Percentiles rank a stretch among this genome's conserved stretches.
Conservation (phyloP, 805 yeast species). For the Nakazawaea ernobii region DNA sequence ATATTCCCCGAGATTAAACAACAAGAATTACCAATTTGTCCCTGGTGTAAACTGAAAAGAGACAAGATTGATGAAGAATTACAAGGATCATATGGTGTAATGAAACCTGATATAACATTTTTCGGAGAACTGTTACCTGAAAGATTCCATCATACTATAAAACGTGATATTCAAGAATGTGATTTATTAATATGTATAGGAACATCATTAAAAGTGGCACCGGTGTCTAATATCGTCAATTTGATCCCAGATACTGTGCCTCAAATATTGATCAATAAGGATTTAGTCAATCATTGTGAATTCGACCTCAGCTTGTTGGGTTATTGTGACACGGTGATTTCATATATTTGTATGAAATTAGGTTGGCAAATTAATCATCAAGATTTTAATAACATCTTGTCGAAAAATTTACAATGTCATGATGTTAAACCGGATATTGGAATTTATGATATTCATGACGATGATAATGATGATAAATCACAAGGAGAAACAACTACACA, state of each 20-base stretch:
- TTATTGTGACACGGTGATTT: constrained; percentile 76
- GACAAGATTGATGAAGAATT: constrained; percentile 19
- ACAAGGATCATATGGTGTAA: constrained; percentile 58
- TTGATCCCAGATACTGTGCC: constrained; percentile 69
- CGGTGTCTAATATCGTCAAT: constrained; percentile 85
- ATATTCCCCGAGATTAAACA: constrained; percentile 55
- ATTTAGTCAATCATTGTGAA: constrained; percentile 67
- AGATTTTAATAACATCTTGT: constrained; percentile 33
- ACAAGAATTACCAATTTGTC: constrained; percentile 66
- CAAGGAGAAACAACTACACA: too few species aligned
- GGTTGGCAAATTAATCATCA: constrained; percentile 58
- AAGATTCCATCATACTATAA: constrained; percentile 53
- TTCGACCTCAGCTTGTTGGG: constrained; percentile 79
- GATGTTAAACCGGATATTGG: constrained; percentile 26
- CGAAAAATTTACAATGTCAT: constrained; percentile 24
- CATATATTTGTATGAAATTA: constrained; percentile 51
- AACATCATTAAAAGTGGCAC: constrained; percentile 87
- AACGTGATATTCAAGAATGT: constrained; percentile 58
- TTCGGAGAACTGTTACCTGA: constrained; percentile 82
- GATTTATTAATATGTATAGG: constrained; percentile 84
- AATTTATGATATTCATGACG: constrained; percentile 28
- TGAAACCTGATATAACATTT: constrained; percentile 91
- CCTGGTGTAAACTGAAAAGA: constrained; percentile 49
- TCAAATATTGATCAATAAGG: constrained; percentile 73
- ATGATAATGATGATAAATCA: constrained; percentile 18